Conservation (phyloP, 306 rosid genomes). For the apple (Malus domestica) region ASM211411v1 NC_041797.1:2704001-2704500, state of each 20-base stretch:
- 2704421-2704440: constrained; percentile 47
- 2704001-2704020: constrained; percentile 31
- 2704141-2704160: constrained; percentile 41
- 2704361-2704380: constrained; percentile 25
- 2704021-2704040: constrained; percentile 42
- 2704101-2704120: constrained; percentile 55
- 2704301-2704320: constrained; percentile 31
- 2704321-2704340: constrained; percentile 39
- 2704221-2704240: constrained; percentile 36
- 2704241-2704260: constrained; percentile 10
- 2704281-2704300: constrained; percentile 35
- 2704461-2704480: too few species aligned
- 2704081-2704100: constrained; percentile 31
- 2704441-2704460: background rate
- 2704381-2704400: constrained; percentile 26
- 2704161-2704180: constrained; percentile 41
- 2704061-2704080: constrained; percentile 45
- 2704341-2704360: constrained; percentile 30
- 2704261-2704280: constrained; percentile 40
- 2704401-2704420: constrained; percentile 52
- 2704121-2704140: constrained; percentile 62
- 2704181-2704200: constrained; percentile 32
- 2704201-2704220: constrained; percentile 44
- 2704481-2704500: too few species aligned
- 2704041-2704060: constrained; percentile 48